phyloP scores from a whole-genome alignment of 345 rosid species.

The Trapa incisa region DNA sequence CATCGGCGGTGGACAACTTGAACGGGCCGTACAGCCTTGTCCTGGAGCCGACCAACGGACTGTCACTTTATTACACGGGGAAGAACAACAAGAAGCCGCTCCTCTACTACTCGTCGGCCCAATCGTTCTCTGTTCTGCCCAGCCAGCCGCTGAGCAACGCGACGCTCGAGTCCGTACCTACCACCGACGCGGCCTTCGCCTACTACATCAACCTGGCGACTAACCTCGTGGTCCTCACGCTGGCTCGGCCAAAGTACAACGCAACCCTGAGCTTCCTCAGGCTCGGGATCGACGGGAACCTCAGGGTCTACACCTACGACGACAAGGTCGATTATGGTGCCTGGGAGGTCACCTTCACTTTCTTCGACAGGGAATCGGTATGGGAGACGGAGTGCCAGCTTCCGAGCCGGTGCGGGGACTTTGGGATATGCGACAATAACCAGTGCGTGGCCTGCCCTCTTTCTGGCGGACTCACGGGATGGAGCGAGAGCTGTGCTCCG shows the following conservation, averaged over 20 bases:
- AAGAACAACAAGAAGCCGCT: constrained; percentile 21
- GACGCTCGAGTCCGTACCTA: constrained; percentile 4
- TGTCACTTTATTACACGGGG: constrained; percentile 23
- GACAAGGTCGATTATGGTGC: constrained; percentile 19
- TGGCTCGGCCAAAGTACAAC: constrained; percentile 29
- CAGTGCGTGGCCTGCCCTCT: constrained; percentile 22
- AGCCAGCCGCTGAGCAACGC: constrained; percentile 7
- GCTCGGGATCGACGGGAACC: constrained; percentile 41
- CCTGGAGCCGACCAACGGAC: constrained; percentile 20
- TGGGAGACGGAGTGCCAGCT: constrained; percentile 24
- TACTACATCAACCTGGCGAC: constrained; percentile 12
- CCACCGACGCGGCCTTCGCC: constrained; percentile 18
- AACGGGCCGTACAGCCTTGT: constrained; percentile 29
- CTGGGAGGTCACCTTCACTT: constrained; percentile 33
- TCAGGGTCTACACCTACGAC: constrained; percentile 30
- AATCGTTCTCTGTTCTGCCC: constrained; percentile 1
- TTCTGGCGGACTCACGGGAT: constrained; percentile 22
- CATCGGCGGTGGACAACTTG: constrained; percentile 11
- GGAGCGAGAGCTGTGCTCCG: constrained; percentile 31
- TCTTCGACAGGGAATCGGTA: constrained; percentile 14
- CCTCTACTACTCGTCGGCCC: constrained; percentile 13
- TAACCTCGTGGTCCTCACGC: constrained; percentile 3
- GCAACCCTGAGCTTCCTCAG: constrained; percentile 28
- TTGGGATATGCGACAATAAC: constrained; percentile 20
- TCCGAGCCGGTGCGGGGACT: constrained; percentile 20